A percentile compares a stretch with the other conserved stretches of the same genome.
These are phyloP conservation scores for Penicillium argentinense DNA, from an alignment of 495 filamentous ascomycete genomes.

Conservation along the genomic window DNA sequence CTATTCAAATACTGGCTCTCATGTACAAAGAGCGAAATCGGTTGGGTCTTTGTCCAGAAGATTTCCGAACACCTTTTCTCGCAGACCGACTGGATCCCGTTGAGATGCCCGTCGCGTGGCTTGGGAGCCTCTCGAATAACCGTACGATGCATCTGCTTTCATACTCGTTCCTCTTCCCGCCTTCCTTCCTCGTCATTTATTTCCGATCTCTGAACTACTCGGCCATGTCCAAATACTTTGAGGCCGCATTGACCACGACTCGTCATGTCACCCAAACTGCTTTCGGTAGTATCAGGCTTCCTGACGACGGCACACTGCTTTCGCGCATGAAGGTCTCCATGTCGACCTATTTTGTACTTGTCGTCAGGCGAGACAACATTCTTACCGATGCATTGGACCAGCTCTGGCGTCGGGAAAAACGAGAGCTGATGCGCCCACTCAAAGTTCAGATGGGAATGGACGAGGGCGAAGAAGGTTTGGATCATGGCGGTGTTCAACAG, in stretches of 20 bases:
- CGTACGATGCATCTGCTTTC: conserved; percentile 75
- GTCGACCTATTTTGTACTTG: conserved; percentile 72
- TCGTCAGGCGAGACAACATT: conserved; percentile 68
- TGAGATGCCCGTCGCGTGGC: conserved; percentile 74
- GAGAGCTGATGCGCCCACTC: conserved; percentile 79
- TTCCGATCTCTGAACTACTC: conserved; percentile 88
- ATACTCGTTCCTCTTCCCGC: conserved; percentile 77
- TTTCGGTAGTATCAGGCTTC: conserved; percentile 39
- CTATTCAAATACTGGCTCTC: conserved; percentile 70
- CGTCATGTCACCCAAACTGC: conserved; percentile 61
- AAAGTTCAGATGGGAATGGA: conserved; percentile 83
- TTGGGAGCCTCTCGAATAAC: conserved; percentile 50
- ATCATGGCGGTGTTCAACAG: conserved; percentile 92
- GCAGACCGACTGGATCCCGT: conserved; percentile 74
- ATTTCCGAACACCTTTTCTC: conserved; percentile 74
- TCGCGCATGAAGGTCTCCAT: conserved; percentile 62
- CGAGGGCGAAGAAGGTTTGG: conserved; percentile 82
- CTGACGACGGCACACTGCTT: conserved; percentile 52
- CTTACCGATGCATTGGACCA: conserved; percentile 81
- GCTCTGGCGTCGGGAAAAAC: conserved; percentile 79
- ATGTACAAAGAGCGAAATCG: conserved; percentile 65
- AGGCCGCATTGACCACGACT: conserved; percentile 64
- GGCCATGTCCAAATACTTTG: conserved; percentile 74
- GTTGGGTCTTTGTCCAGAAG: conserved; percentile 61
- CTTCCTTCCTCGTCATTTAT: conserved; percentile 71